A percentile compares a stretch with the other conserved stretches of the same genome.
These are phyloP conservation scores for Quercus ilex DNA, from an alignment of 306 rosid genomes.

Conservation along the genomic window DNA sequence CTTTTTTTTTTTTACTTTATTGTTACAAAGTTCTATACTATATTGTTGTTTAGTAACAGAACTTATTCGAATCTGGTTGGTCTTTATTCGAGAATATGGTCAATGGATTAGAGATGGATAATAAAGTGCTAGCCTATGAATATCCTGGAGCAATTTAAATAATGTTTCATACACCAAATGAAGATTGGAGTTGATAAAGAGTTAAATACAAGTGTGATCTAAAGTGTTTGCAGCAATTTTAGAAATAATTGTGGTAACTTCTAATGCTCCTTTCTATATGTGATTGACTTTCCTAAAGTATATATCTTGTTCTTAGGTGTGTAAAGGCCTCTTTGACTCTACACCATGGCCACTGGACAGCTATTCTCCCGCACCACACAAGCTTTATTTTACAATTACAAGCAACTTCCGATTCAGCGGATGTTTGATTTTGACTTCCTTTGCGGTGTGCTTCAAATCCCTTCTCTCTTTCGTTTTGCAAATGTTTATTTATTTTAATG, in stretches of 20 bases:
- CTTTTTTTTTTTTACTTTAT: too few relatives aligned
- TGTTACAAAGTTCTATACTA: not conserved
- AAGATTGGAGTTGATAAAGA: not conserved
- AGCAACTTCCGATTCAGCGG: conserved; percentile 96
- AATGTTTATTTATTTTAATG: not conserved
- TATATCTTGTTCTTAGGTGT: conserved; percentile 7
- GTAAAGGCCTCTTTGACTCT: conserved; percentile 40
- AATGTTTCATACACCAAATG: not conserved
- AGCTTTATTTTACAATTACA: conserved; percentile 94
- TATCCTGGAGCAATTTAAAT: not conserved
- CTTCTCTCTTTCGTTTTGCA: not conserved
- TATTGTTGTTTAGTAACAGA: not conserved
- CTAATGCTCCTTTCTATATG: not conserved
- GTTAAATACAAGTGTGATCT: not conserved
- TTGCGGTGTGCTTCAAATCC: conserved; percentile 58
- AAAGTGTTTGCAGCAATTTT: not conserved
- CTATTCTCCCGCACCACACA: conserved; percentile 88
- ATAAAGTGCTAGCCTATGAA: not conserved
- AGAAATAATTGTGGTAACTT: not conserved
- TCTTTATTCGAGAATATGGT: not conserved
- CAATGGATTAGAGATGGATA: not conserved
- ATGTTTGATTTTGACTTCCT: conserved; percentile 99
- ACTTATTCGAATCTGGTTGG: not conserved
- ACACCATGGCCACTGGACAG: conserved; percentile 89
- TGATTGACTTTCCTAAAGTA: not conserved